Base-by-base conservation (phyloP, 2,329 filamentous ascomycete genomes). In the Ilyonectria robusta region DNA sequence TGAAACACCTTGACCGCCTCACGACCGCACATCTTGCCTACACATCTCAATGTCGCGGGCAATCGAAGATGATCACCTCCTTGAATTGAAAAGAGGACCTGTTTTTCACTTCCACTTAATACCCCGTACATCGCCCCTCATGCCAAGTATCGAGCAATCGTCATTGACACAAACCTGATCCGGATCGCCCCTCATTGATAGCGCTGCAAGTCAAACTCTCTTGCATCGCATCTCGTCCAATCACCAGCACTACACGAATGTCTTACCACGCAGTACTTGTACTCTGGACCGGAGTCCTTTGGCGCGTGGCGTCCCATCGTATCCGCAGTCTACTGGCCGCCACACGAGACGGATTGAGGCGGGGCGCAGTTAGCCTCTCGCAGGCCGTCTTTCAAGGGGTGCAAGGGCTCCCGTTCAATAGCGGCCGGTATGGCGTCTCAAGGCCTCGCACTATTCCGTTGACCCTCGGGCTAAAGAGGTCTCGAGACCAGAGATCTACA, bases 391-490 rank as follows among this genome's bases (percentile, higher is more conserved):
- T 42, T n/a, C 15, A 21, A 10, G 29, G 29, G n/a, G 50, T 17
- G 50, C 31, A 55, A 55, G 59, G 50, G 21, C 46, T 61, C 53
- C 63, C 58, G 63, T 35, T 54, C 29, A 23, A 42, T 62, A 61
- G 63, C 44, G 58, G 46, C 44, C n/a, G 31, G 51, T 57, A 6
- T 26, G 53, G 63, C 58, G 58, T 37, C n/a, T 47, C 37, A 19
- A 31, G 15, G 40, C 40, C 40, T 42, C 40, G 17, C 15, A n/a
- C 23, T 37, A 44, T 44, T 11, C 10, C 35, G 17, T 46, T 46
- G 47, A 26, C n/a, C 51, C 51, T 65, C 17, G 56, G 40, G 17
- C 62, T 55, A 65, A 47, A 15, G 19, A 53, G 62, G 55, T 47
- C 62, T 59, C 40, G 56, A 55, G 62, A 19, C 48, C 48, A 59